Evolutionary conservation across 169 alveolate genomes (phyloP), one percentile per base, ranked within the genome.

Genomic region (Plasmodium ovale): DNA sequence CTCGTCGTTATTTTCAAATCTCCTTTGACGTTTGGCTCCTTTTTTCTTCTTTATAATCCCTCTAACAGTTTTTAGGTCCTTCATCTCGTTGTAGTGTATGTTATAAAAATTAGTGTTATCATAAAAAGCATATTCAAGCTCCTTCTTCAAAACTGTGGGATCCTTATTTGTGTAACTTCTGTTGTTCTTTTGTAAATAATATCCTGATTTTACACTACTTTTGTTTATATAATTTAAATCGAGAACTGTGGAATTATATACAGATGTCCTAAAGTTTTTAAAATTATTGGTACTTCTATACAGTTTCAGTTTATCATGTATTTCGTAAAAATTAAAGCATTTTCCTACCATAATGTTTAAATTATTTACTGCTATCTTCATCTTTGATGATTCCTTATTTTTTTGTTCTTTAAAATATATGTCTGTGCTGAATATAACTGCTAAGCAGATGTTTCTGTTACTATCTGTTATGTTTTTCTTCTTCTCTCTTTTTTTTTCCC

Each of bases 81-180:
- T 60, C 88, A 77, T 77, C 56, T 77, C 88, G 51, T 54, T 60
- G 25, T 77, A 77, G 56, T 77, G 62, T 51, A 77, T 77, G 42
- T 77, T 49, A 64, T 77, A 77, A 47, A 77, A 77, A 68, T 77
- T 77, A 16, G 56, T 60, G 51, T 77, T 77, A 23, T 77, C 88
- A 49, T 77, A 77, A 77, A 77, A 77, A 4, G 51, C 62, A 2
- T 59, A 77, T 62, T 77, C 88, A 19, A 77, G 42, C 27, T 77
- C 67, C 49, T 14, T 53, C 29, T 37, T 77, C 12, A 51, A 3
- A n/a, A 47, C 0, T 1, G 39, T 21, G 3, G 59, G 29, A 14
- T 62, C 72, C 3, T 54, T 27, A 37, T 60, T 60, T 37, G n/a
- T 49, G 1, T 27, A 16, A 25, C 29, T 60, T 25, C 47, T 64